phyloP scores from a whole-genome alignment of 441 rosid species.

The Populus trichocarpa region DNA sequence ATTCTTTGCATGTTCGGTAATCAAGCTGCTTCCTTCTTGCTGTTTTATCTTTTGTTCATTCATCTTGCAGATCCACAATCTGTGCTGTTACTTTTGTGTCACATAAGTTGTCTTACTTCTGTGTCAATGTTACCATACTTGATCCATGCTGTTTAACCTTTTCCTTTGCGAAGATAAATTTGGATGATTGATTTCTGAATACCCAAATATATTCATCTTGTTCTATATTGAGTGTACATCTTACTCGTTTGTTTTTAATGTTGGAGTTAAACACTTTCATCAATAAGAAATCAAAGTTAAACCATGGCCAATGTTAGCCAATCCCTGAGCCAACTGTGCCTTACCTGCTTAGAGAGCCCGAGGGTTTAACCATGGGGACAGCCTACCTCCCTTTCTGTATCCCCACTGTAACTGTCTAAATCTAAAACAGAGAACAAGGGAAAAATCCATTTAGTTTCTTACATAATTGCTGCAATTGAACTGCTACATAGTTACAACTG shows the following conservation, averaged over 20 bases:
- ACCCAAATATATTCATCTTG: not conserved
- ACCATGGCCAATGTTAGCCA: not conserved
- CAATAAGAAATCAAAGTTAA: not conserved
- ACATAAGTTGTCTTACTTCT: not conserved
- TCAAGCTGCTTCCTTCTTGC: not conserved
- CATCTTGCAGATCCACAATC: not conserved
- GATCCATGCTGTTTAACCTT: not conserved
- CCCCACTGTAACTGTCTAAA: not conserved
- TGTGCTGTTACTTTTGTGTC: not conserved
- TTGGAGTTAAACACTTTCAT: not conserved
- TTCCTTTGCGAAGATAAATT: not conserved
- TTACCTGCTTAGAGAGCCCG: not conserved
- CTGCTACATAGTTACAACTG: not conserved
- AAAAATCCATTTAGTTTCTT: too few species aligned
- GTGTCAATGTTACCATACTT: not conserved
- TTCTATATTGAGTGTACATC: not conserved
- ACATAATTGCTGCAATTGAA: not conserved
- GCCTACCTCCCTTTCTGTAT: not conserved
- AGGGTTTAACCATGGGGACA: not conserved
- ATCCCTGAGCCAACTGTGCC: not conserved
- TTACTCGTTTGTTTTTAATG: not conserved
- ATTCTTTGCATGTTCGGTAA: not conserved
- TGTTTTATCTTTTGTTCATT: not conserved
- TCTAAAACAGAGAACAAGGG: not conserved
- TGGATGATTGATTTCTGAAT: not conserved